Evolutionary conservation across 2,329 filamentous ascomycete species (phyloP), one percentile per base, ranked within the genome.

Genomic region (Sarocladiaceae sp.): DNA sequence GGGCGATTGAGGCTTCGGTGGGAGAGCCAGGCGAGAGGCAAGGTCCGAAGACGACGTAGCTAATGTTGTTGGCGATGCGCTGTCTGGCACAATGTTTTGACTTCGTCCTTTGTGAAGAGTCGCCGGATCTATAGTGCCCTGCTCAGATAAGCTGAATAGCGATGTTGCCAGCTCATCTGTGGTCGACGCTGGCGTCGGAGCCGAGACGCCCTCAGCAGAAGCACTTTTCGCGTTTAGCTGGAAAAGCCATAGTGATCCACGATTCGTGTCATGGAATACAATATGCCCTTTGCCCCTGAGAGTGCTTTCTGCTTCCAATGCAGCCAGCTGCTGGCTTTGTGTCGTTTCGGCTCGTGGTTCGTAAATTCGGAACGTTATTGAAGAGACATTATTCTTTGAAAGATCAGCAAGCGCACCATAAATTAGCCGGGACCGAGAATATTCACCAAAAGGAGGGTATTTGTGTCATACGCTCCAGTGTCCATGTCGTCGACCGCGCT

Each of bases 391-490:
- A 66, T 76, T 80, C 80, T 83, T 57, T 2, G 42, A 46, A 48
- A 17, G 12, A 28, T 52, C n/a, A 15, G 15, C 35, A 20, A 23
- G 37, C 12, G 37, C 17, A 7, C 8, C 37, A 40, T 22, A 37
- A 12, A 37, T 17, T 10, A 17, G 17, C 11, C 17, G 23, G 15
- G 15, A 17, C 35, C 7, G 65, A 57, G 11, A 15, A 6, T 11
- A 71, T 77, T 61, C 59, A 83, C 80, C 70, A 83, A 73, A 62
- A 80, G 70, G 61, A 84, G 68, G 55, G 74, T 75, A 69, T 84
- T 84, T 64, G 80, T 84, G 62, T 82, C 79, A 67, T 82, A 82
- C 69, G 83, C 80, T 58, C 78, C 77, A 66, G 77, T 76, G 68
- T 84, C 80, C 80, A 84, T 84, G 64, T 77, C 79, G 78, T 63